phyloP scores from a whole-genome alignment of 805 yeast genomes.

The Metschnikowia gelsemii region DNA sequence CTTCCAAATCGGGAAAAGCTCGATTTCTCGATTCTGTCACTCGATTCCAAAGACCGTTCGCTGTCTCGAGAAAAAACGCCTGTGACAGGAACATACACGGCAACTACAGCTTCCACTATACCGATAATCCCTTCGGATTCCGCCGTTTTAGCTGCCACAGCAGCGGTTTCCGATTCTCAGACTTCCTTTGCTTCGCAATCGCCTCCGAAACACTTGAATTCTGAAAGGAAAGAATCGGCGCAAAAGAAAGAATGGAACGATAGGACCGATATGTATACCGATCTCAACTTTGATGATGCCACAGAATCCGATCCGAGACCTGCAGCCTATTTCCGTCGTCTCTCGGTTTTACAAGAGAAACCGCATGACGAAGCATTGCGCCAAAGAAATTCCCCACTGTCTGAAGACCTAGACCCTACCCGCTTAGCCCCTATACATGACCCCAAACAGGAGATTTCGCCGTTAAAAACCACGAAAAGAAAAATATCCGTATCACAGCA shows the following conservation, averaged over 20 bases:
- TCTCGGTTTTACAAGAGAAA: constrained; percentile 61
- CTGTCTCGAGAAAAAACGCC: constrained; percentile 26
- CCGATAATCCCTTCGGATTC: too few relatives aligned
- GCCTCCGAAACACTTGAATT: not conserved
- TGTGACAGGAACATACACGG: too few relatives aligned
- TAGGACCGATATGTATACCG: not conserved
- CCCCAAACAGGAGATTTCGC: not conserved
- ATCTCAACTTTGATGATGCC: constrained; percentile 1
- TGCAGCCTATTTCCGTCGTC: constrained; percentile 62
- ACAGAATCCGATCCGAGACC: constrained; percentile 48
- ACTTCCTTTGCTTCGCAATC: not conserved
- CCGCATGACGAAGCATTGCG: constrained; percentile 30
- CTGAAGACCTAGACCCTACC: not conserved
- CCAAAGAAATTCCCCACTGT: not conserved
- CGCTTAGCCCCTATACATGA: not conserved
- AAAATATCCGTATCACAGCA: constrained; percentile 2
- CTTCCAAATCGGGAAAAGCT: constrained; percentile 9
- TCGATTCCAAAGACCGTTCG: constrained; percentile 1
- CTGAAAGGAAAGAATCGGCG: too few relatives aligned
- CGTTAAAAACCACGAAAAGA: not conserved
- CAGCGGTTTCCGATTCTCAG: not conserved
- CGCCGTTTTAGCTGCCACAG: too few relatives aligned
- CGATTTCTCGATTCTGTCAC: not conserved
- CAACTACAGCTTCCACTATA: too few relatives aligned
- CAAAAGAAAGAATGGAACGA: not conserved